Evolutionary conservation across 495 filamentous ascomycete species (phyloP).

Genomic region (Neurospora tetrasperma): DNA sequence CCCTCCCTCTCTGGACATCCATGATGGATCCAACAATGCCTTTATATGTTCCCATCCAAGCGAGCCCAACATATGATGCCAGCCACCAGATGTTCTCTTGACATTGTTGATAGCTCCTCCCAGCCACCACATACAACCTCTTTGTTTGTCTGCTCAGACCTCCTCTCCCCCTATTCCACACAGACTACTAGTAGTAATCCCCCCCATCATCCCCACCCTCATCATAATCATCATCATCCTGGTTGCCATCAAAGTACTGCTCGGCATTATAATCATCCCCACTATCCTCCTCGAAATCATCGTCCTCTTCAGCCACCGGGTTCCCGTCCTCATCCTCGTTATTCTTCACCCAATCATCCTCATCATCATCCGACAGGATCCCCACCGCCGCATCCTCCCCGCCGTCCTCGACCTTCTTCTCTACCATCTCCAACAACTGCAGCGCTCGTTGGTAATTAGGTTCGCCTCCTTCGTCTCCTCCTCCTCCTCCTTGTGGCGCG

Average conservation of each 20-base stretch:
- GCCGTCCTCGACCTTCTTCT: slow-evolving; percentile 28
- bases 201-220: slow-evolving; percentile 35
- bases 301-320: slow-evolving; percentile 34
- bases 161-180: too few species aligned
- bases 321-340: slow-evolving; percentile 27
- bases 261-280: slow-evolving; percentile 48
- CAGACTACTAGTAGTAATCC: slow-evolving; percentile 7
- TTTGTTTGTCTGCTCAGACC: too few species aligned
- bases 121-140: too few species aligned
- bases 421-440: slow-evolving; percentile 22
- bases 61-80: not conserved
- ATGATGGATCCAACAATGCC: not conserved
- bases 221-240: slow-evolving; percentile 39
- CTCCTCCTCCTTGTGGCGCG: not conserved
- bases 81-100: not conserved
- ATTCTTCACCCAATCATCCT: slow-evolving; percentile 33
- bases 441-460: slow-evolving; percentile 26
- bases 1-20: not conserved
- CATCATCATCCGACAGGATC: slow-evolving; percentile 28
- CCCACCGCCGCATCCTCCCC: slow-evolving; percentile 29
- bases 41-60: not conserved
- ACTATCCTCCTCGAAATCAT: slow-evolving; percentile 36
- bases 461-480: slow-evolving; percentile 6
- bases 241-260: slow-evolving; percentile 42
- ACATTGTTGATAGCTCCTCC: slow-evolving; percentile 4